These are phyloP conservation scores for Penicillium glabrum DNA, from an alignment of 2,329 filamentous ascomycete genomes.

Conservation along the genomic window DNA sequence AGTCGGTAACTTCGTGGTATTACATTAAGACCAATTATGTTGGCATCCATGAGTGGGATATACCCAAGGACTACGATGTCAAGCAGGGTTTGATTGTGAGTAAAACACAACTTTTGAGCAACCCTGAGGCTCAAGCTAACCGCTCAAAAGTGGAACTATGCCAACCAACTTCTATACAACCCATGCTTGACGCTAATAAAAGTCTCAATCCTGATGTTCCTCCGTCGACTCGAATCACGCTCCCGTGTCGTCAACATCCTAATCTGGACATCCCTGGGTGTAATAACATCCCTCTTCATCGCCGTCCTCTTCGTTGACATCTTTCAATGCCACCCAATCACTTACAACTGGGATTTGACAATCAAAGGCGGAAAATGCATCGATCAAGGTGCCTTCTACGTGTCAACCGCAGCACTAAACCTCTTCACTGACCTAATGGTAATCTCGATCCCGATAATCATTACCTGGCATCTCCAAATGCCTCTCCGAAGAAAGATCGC, in stretches of 20 bases:
- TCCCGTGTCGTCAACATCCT: conserved; percentile 20
- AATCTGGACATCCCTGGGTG: conserved; percentile 20
- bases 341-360: conserved; percentile 22
- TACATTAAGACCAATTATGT: conserved; percentile 28
- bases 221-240: conserved; percentile 30
- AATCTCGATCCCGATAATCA: conserved; percentile 31
- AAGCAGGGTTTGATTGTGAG: conserved; percentile 18
- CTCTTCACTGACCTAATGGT: conserved; percentile 35
- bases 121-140: neutral
- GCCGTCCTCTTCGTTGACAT: conserved; percentile 27
- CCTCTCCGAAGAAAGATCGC: conserved; percentile 28
- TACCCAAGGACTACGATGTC: conserved; percentile 17
- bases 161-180: conserved; percentile 32
- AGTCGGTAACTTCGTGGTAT: conserved; percentile 26
- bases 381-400: conserved; percentile 28
- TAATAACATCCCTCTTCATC: conserved; percentile 22
- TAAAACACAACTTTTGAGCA: neutral
- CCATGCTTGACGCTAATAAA: conserved; percentile 31
- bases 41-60: conserved; percentile 25
- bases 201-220: conserved; percentile 30
- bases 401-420: conserved; percentile 26
- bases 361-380: conserved; percentile 27
- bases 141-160: conserved; percentile 23
- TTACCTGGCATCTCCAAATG: conserved; percentile 31
- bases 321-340: conserved; percentile 32